Evolutionary conservation across 176 grass and related monocot species (phyloP).

Genomic region (Zea luxurians): DNA sequence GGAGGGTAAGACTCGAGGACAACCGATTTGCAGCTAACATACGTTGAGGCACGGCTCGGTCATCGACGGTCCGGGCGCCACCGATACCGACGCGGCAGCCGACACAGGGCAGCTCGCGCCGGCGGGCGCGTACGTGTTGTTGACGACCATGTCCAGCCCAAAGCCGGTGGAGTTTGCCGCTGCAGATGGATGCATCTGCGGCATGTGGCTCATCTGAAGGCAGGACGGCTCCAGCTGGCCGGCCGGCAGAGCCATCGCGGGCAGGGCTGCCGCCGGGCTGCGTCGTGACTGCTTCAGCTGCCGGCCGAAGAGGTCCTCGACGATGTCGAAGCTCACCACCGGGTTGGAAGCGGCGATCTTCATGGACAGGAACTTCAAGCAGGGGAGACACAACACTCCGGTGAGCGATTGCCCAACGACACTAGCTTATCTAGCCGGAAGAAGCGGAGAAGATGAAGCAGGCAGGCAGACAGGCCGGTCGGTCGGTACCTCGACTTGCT

Average conservation of each 20-base stretch:
- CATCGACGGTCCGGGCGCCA: constrained; percentile 26
- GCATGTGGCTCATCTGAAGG: constrained; percentile 66
- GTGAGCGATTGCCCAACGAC: background rate
- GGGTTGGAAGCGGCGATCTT: constrained; percentile 79
- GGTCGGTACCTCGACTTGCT: constrained; percentile 79
- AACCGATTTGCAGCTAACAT: constrained; percentile 33
- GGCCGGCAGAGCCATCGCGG: background rate
- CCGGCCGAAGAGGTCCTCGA: constrained; percentile 66
- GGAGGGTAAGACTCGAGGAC: background rate
- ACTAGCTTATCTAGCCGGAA: background rate
- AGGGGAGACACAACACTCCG: background rate
- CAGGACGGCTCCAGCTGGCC: constrained; percentile 54
- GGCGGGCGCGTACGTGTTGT: constrained; percentile 35
- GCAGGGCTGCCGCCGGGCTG: constrained; percentile 10
- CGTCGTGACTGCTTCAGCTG: constrained; percentile 44
- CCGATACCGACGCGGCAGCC: background rate
- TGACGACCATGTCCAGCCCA: constrained; percentile 62
- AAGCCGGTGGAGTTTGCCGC: constrained; percentile 37
- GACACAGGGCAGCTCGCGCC: constrained; percentile 21
- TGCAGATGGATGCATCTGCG: constrained; percentile 42
- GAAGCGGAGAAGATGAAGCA: constrained; percentile 22
- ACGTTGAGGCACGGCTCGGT: constrained; percentile 59
- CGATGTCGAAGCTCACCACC: constrained; percentile 63
- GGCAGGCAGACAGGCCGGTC: background rate
- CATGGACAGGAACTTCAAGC: constrained; percentile 87